A percentile compares a stretch with the other conserved stretches of the same genome.
phyloP scores from a whole-genome alignment of 345 rosid genomes.

The Hibiscus syriacus region DNA sequence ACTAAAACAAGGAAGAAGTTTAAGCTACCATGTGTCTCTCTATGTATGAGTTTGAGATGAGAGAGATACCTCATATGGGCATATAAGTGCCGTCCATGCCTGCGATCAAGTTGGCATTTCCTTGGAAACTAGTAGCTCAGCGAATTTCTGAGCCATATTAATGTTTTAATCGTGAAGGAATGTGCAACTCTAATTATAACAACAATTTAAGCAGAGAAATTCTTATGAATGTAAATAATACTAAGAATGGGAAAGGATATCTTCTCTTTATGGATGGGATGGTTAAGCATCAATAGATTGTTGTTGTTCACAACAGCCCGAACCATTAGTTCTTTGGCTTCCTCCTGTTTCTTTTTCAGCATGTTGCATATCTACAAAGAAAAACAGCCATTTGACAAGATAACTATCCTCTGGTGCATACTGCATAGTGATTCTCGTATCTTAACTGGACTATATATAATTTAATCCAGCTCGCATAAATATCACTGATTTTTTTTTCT shows the following conservation, averaged over 20 bases:
- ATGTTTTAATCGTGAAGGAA: slow-evolving; percentile 62
- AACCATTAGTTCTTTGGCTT: slow-evolving; percentile 77
- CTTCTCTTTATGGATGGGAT: slow-evolving; percentile 66
- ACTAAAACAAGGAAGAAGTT: neutral
- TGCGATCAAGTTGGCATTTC: slow-evolving; percentile 16
- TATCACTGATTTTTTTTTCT: neutral
- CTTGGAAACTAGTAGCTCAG: slow-evolving; percentile 32
- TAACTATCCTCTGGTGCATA: neutral
- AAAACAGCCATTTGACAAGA: neutral
- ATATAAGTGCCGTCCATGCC: neutral
- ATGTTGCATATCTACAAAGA: slow-evolving; percentile 61
- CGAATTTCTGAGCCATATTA: slow-evolving; percentile 50
- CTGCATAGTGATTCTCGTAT: neutral
- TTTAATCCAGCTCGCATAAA: neutral
- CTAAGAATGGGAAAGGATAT: slow-evolving; percentile 59
- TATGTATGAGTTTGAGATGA: too few species aligned
- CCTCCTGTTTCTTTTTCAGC: slow-evolving; percentile 78
- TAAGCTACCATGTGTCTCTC: neutral
- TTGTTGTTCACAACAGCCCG: slow-evolving; percentile 77
- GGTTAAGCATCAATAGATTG: slow-evolving; percentile 73
- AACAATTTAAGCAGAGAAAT: neutral
- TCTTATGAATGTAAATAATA: neutral
- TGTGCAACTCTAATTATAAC: neutral
- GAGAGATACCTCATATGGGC: slow-evolving; percentile 1
- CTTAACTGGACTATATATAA: neutral